Evolutionary conservation across 441 rosid genomes (phyloP), one percentile per base, ranked within the genome.

Genomic region (Hura crepitans): DNA sequence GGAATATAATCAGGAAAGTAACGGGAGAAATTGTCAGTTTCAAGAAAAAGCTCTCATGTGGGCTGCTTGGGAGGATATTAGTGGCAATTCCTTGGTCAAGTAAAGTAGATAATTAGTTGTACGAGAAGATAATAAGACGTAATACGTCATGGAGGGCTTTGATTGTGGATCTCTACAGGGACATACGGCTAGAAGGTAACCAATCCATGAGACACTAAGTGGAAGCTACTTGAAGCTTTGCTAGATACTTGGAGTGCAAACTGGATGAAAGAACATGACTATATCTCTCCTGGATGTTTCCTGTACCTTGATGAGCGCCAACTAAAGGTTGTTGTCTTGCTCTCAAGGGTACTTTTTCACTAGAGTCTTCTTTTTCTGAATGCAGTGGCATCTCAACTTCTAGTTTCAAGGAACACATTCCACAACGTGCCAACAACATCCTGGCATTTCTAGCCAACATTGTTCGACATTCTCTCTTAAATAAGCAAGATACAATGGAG

Each of bases 11-110:
- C 6, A 71, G 69, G 50, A 80, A 75, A 51, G 33, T 81, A 60
- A 69, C 66, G 23, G 58, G 31, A 33, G 73, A 65, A 59, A 35
- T 23, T 20, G 66, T 43, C 58, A 65, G 55, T 68, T 59, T 50
- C 27, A 75, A 77, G 49, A 81, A 54, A 22, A 35, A 46, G 18
- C 23, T 75, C 14, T 79, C 88, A 13, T 73, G 79, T 69, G 79
- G 78, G 65, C 78, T 78, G 57, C 75, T 78, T 43, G 87, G 88
- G 42, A 62, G 54, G 65, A 20, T 83, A 55, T 77, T 77, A 11
- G 56, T 74, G 62, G 57, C 64, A n/a, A 71, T 86, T 79, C 80
- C 84, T 61, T 85, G 90, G 61, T 80, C 82, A 43, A 72, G 74
- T 22, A 57, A 63, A 43, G 31, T 72, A 9, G 47, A 22, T 0